phyloP scores from a whole-genome alignment of 495 filamentous ascomycete genomes.

The Pseudotulostoma volvatum region DNA sequence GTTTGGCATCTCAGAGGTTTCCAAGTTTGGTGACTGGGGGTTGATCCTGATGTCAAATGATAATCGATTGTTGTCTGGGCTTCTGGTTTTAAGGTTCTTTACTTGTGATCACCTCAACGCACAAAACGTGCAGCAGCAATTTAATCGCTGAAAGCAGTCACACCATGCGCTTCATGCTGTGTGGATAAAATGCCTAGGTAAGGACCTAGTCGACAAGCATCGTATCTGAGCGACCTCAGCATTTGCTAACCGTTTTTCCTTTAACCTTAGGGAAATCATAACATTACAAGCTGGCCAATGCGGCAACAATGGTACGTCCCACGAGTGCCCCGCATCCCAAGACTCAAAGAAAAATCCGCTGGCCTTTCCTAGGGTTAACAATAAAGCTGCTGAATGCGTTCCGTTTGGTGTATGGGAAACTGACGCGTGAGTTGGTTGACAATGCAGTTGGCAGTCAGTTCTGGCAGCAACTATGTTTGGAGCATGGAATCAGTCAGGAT shows the following conservation, averaged over 20 bases:
- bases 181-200: slow-evolving; percentile 33
- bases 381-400: slow-evolving; percentile 1
- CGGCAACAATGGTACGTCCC: slow-evolving; percentile 84
- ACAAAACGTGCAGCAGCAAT: too few species aligned
- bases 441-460: slow-evolving; percentile 73
- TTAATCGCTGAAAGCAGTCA: too few species aligned
- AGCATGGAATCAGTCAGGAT: slow-evolving; percentile 94
- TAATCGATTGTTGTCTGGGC: too few species aligned
- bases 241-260: not conserved
- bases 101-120: too few species aligned
- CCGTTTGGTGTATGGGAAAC: too few species aligned
- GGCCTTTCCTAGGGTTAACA: not conserved
- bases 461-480: slow-evolving; percentile 93
- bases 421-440: too few species aligned
- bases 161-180: too few species aligned
- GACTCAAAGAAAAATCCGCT: slow-evolving; percentile 9
- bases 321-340: not conserved
- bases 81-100: too few species aligned
- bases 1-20: too few species aligned
- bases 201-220: slow-evolving; percentile 2
- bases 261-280: slow-evolving; percentile 71
- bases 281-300: slow-evolving; percentile 98
- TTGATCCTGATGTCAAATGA: too few species aligned
- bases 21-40: too few species aligned
- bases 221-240: too few species aligned